Conservation (phyloP, 2,329 filamentous ascomycete species). For the Diaporthe sp. region DNA sequence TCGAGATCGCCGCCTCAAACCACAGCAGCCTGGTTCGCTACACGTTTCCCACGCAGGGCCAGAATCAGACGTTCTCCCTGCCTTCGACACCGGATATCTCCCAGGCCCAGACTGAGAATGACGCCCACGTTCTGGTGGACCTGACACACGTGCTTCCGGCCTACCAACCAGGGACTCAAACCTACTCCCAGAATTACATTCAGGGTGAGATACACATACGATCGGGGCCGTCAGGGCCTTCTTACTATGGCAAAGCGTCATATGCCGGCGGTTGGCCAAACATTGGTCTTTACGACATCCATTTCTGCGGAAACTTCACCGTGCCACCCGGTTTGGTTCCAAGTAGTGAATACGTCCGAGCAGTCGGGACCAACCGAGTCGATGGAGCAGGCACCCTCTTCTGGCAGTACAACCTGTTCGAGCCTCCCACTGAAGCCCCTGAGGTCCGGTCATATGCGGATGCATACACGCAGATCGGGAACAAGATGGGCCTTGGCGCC, state of each 20-base stretch:
- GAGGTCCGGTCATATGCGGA: constrained; percentile 22
- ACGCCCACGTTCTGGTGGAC: constrained; percentile 32
- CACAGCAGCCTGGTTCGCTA: constrained; percentile 34
- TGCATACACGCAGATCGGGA: constrained; percentile 21
- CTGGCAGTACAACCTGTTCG: constrained; percentile 27
- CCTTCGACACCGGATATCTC: constrained; percentile 9
- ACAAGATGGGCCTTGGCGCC: constrained; percentile 32
- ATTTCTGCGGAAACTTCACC: constrained; percentile 34
- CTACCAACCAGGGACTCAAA: constrained; percentile 25
- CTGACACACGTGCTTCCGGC: constrained; percentile 34
- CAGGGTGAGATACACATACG: constrained; percentile 34
- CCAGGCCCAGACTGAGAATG: neutral
- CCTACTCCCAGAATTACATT: constrained; percentile 33
- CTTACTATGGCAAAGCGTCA: constrained; percentile 33
- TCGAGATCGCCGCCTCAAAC: constrained; percentile 32
- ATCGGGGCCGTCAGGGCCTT: constrained; percentile 5
- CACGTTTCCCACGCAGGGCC: constrained; percentile 16
- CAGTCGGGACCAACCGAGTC: constrained; percentile 11
- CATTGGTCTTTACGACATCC: constrained; percentile 14
- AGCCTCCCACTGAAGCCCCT: neutral
- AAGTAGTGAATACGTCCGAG: constrained; percentile 29
- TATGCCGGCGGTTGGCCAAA: constrained; percentile 34
- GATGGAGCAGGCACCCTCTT: constrained; percentile 32
- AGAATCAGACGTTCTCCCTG: constrained; percentile 6
- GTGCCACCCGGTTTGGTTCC: constrained; percentile 10